These are phyloP conservation scores for Clonostachys sp. DNA, from an alignment of 2,329 filamentous ascomycete genomes.

Conservation along the genomic window DNA sequence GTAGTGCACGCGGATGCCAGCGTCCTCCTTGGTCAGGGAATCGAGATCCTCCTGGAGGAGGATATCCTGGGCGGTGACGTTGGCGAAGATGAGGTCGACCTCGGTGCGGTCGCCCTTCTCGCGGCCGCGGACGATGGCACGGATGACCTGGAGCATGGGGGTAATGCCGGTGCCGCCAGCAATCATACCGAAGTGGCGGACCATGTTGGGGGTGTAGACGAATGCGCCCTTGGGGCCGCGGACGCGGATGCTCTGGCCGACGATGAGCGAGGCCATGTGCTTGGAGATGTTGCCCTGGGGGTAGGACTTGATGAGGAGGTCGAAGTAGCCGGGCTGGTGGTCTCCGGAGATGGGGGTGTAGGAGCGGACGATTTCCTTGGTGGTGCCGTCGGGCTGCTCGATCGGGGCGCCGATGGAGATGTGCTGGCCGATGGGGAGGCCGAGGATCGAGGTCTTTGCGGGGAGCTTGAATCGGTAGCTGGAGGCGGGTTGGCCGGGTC, in stretches of 20 bases:
- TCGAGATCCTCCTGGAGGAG: constrained; percentile 91
- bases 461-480: constrained; percentile 93
- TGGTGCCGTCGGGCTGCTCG: constrained; percentile 60
- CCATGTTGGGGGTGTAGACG: constrained; percentile 96
- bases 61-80: constrained; percentile 90
- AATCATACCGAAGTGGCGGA: constrained; percentile 95
- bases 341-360: constrained; percentile 92
- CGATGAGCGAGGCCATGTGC: constrained; percentile 75
- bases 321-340: constrained; percentile 85
- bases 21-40: constrained; percentile 69
- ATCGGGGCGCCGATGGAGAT: constrained; percentile 88
- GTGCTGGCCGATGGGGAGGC: constrained; percentile 96
- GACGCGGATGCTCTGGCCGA: constrained; percentile 86
- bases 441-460: constrained; percentile 72
- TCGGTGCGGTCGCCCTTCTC: constrained; percentile 77
- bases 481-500: constrained; percentile 1
- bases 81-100: constrained; percentile 94
- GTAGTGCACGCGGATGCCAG: constrained; percentile 83
- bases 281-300: constrained; percentile 96
- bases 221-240: constrained; percentile 96
- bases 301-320: constrained; percentile 97
- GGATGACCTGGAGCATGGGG: constrained; percentile 94
- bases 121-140: constrained; percentile 81
- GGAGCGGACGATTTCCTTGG: constrained; percentile 82
- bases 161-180: constrained; percentile 97